Base-by-base conservation (phyloP, 768 basidiomycete species). In the Neoboletus brunneissimus region DNA sequence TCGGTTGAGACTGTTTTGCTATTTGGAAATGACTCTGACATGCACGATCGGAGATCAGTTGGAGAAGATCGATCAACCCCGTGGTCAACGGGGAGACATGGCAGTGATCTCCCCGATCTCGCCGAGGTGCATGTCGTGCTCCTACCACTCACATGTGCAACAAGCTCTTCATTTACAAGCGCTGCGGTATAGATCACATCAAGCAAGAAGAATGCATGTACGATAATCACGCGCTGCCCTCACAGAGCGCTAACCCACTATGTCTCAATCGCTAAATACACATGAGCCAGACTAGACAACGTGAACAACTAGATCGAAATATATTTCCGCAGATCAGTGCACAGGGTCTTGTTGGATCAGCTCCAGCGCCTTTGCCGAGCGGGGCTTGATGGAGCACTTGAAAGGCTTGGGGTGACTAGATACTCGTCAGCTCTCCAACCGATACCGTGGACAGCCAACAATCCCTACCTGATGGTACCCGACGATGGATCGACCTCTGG, bases 361-460 rank as follows among this genome's bases (percentile, higher is more conserved):
- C 20, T 79, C 75, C 45, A 81, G 64, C 12, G 84, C 81, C 62
- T 77, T 81, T 51, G 79, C 77, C 3, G 83, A 85, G 22, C 85
- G 80, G n/a, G 85, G 84, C 62, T 73, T 81, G 59, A 87, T 77
- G 20, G 75, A 68, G 60, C 85, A 86, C 60, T 79, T 78, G 73
- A 83, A 87, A 18, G 85, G 80, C 59, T 79, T 81, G 5, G 84
- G 85, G 59, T 85, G 85, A 64, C 85, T 76, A 51, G 11, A 35
- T 2, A 5, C 32, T 8, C 47, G 9, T 69, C 38, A 64, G 52
- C 16, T 13, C 22, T 25, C 27, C 5, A 2, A 32, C 31, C 22
- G 13, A 40, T 32, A 40, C 38, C 8, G 6, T 5, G 10, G 48
- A 42, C 35, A 35, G 11, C 5, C 13, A 31, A 48, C 15, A 23